phyloP scores from a whole-genome alignment of 2,329 filamentous ascomycete species.

The Rutstroemia sydowiana region DNA sequence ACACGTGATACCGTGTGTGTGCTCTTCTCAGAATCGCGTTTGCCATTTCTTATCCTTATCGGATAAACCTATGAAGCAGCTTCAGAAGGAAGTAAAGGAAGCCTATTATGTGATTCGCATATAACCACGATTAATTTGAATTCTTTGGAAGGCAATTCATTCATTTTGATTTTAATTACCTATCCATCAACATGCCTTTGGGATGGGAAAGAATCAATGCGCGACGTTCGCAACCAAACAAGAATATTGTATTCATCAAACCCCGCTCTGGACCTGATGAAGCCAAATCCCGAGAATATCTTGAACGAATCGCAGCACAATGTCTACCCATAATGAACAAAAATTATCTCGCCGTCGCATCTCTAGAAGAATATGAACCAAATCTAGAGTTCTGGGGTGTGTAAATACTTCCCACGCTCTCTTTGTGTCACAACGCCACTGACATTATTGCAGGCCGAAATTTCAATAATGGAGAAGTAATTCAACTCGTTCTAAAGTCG shows the following conservation, averaged over 20 bases:
- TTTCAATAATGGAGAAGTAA: conserved; percentile 82
- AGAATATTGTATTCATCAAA: conserved; percentile 78
- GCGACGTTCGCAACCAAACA: conserved; percentile 65
- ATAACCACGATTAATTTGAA: background rate
- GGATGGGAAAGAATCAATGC: conserved; percentile 75
- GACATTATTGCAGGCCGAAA: conserved; percentile 58
- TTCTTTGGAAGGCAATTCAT: too few relatives aligned
- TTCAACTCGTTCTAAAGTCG: conserved; percentile 75
- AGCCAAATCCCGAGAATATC: conserved; percentile 57
- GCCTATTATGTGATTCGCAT: background rate
- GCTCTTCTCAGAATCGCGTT: too few relatives aligned
- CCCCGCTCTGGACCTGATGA: conserved; percentile 60
- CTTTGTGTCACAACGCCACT: background rate
- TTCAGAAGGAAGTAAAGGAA: too few relatives aligned
- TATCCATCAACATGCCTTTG: conserved; percentile 53
- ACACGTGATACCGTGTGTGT: too few relatives aligned
- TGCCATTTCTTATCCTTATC: too few relatives aligned
- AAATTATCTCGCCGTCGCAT: conserved; percentile 56
- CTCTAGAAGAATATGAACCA: conserved; percentile 73
- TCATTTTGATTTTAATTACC: too few relatives aligned
- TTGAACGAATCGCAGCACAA: conserved; percentile 74
- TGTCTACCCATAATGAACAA: conserved; percentile 66
- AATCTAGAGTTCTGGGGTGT: conserved; percentile 65
- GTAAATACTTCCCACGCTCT: background rate
- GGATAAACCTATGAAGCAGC: too few relatives aligned